Conservation (phyloP, 768 basidiomycete species). For the Hebeloma cylindrosporum region DNA sequence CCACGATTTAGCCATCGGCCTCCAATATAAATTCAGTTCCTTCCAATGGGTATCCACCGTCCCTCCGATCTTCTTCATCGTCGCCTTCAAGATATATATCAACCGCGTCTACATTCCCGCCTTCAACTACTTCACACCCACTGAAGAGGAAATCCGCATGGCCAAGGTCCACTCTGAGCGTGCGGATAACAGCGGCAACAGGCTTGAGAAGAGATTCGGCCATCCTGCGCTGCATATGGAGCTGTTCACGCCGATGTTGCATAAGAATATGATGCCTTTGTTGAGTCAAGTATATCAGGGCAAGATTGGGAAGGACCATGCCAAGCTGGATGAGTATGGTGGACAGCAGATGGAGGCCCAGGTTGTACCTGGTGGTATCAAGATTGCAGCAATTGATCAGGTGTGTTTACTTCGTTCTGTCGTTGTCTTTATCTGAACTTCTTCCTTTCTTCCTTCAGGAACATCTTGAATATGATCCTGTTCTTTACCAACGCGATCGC, state of each 20-base stretch:
- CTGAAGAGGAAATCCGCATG: constrained; percentile 68
- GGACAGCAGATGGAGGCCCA: constrained; percentile 76
- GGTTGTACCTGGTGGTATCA: constrained; percentile 75
- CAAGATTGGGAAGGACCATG: constrained; percentile 59
- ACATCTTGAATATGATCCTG: constrained; percentile 84
- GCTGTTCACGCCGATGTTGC: constrained; percentile 86
- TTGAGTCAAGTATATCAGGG: constrained; percentile 76
- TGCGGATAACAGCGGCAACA: constrained; percentile 67
- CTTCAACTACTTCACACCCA: constrained; percentile 86
- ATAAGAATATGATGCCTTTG: constrained; percentile 81
- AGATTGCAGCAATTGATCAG: constrained; percentile 80
- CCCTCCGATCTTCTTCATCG: constrained; percentile 81
- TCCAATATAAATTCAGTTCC: constrained; percentile 73
- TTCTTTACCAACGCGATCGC: constrained; percentile 72
- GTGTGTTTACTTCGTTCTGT: constrained; percentile 31
- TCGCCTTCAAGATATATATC: constrained; percentile 85
- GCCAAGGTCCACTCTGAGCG: constrained; percentile 79
- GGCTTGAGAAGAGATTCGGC: constrained; percentile 89
- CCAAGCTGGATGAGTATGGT: constrained; percentile 76
- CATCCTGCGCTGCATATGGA: constrained; percentile 90
- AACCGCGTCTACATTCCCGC: constrained; percentile 60
- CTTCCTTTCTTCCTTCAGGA: constrained; percentile 32
- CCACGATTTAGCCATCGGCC: constrained; percentile 67
- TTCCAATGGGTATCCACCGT: constrained; percentile 79
- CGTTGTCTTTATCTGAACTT: not conserved